Base-by-base conservation (phyloP, 768 basidiomycete genomes). In the Brasilioporus rufonigricans region DNA sequence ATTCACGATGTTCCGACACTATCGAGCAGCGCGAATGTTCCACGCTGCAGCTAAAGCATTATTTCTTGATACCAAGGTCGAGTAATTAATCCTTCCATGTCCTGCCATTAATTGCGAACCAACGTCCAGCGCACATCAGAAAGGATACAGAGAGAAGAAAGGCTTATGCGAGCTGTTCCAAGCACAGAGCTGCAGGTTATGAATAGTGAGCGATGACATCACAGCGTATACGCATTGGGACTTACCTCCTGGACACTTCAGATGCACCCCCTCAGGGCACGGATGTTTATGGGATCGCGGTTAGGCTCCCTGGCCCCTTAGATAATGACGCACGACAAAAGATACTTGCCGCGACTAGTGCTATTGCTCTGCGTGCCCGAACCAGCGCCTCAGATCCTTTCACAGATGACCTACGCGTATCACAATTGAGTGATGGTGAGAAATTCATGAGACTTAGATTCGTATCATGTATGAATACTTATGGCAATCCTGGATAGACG, bases 121-220 rank as follows among this genome's bases (percentile, higher is more conserved):
- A 7, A n/a, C n/a, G n/a, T 11, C 12, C 16, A 44, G 44, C 8
- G 11, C 2, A 56, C 54, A 16, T 59, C 58, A 1, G 58, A 56
- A 38, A 29, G 36, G n/a, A 59, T 59, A 7, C 48, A 59, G 36
- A 50, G 51, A n/a, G 12, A 24, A 9, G 36, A 52, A 8, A 31
- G 11, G 11, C 32, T 18, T 6, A 13, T 58, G 21, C 40, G 23
- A 36, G 23, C 47, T 0, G 45, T 63, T 12, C 41, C 60, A 12
- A 38, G 23, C 38, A 8, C 29, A n/a, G 49, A 59, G 18, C 11
- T 63, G 3, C 33, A 10, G 1, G 1, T 43, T 2, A 6, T 40
- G 1, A 4, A 52, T 1, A 33, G 61, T 48, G 11, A 48, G 41
- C 27, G 27, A 29, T 29, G 27, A 29, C 27, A 29, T 29, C 9